Evolutionary conservation across 805 yeast genomes (phyloP).

Genomic region (Ogataea paradorogensis): DNA sequence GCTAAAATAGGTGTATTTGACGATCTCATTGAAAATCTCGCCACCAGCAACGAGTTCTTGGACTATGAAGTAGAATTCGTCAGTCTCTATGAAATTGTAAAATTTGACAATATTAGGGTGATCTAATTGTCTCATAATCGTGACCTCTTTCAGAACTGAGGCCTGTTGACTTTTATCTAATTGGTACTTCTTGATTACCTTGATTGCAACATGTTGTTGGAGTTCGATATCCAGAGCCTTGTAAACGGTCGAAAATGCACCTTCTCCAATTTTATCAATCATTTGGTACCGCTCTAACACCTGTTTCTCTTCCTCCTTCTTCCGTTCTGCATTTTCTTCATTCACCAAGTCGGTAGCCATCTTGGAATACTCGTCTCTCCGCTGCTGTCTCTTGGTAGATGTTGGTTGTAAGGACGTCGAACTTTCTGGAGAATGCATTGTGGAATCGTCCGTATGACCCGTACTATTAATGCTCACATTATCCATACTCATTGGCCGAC

Average conservation of each 20-base stretch:
- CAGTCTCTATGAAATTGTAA: constrained; percentile 63
- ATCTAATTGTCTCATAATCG: constrained; percentile 63
- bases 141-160: constrained; percentile 77
- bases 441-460: background rate
- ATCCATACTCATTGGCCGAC: constrained; percentile 10
- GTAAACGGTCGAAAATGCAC: constrained; percentile 57
- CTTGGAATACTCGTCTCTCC: constrained; percentile 29
- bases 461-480: constrained; percentile 2
- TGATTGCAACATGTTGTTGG: constrained; percentile 47
- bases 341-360: constrained; percentile 33
- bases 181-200: constrained; percentile 65
- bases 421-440: constrained; percentile 1
- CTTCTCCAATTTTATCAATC: constrained; percentile 53
- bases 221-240: constrained; percentile 41
- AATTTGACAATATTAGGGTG: constrained; percentile 65
- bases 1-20: constrained; percentile 70
- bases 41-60: constrained; percentile 78
- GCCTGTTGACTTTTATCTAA: constrained; percentile 60
- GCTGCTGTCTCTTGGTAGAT: constrained; percentile 17
- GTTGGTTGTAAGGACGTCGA: constrained; percentile 2
- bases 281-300: constrained; percentile 40
- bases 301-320: constrained; percentile 21
- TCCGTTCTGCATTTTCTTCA: constrained; percentile 29
- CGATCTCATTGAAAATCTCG: constrained; percentile 76
- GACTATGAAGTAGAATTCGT: constrained; percentile 59